Conservation (phyloP, 2,329 filamentous ascomycete genomes). For the Remersonia thermophila region DNA sequence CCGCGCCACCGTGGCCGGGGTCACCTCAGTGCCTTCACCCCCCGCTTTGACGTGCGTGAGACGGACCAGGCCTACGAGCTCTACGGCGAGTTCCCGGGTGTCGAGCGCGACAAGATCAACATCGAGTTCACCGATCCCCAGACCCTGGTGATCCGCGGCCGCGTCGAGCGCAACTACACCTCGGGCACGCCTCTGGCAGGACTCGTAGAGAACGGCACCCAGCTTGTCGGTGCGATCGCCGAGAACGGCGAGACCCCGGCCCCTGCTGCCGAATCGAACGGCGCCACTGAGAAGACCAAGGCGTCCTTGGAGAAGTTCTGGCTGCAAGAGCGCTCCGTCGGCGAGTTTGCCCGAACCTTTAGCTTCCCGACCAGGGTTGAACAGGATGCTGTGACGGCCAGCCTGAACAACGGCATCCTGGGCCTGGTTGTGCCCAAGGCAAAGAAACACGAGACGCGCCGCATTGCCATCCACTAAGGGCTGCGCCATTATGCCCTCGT, state of each 20-base stretch:
- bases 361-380: slow-evolving; percentile 54
- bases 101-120: slow-evolving; percentile 59
- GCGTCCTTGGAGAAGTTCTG: slow-evolving; percentile 39
- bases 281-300: background rate
- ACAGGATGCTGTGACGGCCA: slow-evolving; percentile 47
- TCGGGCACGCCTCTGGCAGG: slow-evolving; percentile 25
- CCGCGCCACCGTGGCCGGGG: slow-evolving; percentile 9
- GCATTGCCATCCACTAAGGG: slow-evolving; percentile 46
- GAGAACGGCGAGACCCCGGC: background rate
- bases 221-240: slow-evolving; percentile 23
- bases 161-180: slow-evolving; percentile 51
- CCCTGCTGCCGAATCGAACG: background rate
- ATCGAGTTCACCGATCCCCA: slow-evolving; percentile 71
- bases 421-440: slow-evolving; percentile 54
- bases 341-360: slow-evolving; percentile 57
- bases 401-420: slow-evolving; percentile 53
- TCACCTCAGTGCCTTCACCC: slow-evolving; percentile 40
- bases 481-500: slow-evolving; percentile 32
- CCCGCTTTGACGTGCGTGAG: slow-evolving; percentile 64
- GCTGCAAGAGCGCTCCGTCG: slow-evolving; percentile 54
- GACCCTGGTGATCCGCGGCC: slow-evolving; percentile 59
- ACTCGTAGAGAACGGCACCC: slow-evolving; percentile 24
- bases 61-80: slow-evolving; percentile 57
- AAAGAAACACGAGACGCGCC: slow-evolving; percentile 43
- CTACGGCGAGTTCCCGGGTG: slow-evolving; percentile 64